Evolutionary conservation across 176 grass and related monocot genomes (phyloP), one percentile per base, ranked within the genome.

Genomic region (Aechmea fasciata): DNA sequence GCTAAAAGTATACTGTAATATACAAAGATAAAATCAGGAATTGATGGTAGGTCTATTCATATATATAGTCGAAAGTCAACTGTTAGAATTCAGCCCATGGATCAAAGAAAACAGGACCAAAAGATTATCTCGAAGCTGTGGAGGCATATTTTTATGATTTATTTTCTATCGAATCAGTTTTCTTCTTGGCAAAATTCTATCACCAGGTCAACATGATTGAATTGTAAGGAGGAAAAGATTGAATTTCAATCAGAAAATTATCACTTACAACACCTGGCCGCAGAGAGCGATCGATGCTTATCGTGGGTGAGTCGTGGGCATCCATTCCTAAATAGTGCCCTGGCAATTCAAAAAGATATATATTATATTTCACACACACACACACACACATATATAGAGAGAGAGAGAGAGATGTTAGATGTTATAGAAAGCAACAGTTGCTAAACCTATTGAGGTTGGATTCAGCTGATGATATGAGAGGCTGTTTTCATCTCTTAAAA

Each of bases 241-340:
- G 7, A 33, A 33, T 57, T 57, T 7, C 19, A 54, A 8, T 7
- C 1, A 15, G 18, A 57, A 17, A 9, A 57, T 57, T n/a, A 57
- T 57, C 14, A 85, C 94, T 92, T 83, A 92, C 89, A 24, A 90
- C 86, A 69, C 94, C 94, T 13, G 94, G 84, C 64, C 88, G 81
- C 78, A 99, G 84, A 49, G 82, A 28, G 53, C 71, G 85, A 81
- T 84, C 81, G 52, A 55, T 73, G 49, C 66, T 76, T 50, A 90
- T 69, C 17, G 63, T 81, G 17, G 81, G 47, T 8, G 83, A 93
- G 66, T 93, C 94, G 78, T 97, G 94, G 68, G 93, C 79, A 62
- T 90, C 94, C 89, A 93, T 97, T 71, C 86, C 89, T 57, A 93
- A 73, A 74, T 91, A 93, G 81, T 97, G 94, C 67, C 94, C 89